Evolutionary conservation across 192 early-diverging fungal genomes (phyloP), one percentile per base, ranked within the genome.

Genomic region (Spinellus fusiger): DNA sequence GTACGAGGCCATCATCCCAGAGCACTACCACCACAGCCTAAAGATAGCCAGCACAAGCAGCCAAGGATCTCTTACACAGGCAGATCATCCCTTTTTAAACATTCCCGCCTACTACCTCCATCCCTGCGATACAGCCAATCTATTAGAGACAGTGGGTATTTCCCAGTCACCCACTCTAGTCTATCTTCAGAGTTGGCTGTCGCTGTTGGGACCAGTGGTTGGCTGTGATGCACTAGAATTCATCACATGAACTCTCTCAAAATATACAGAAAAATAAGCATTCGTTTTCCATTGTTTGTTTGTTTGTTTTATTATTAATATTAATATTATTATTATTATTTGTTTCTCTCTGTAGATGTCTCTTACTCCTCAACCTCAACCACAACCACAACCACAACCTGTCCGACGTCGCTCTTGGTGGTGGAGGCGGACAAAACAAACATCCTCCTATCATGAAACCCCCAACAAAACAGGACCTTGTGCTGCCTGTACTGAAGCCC

Each of bases 91-190:
- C 1, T 35, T 77, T 10, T 50, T 84, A 0, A 67, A 68, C 9
- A 44, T 72, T 0, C 85, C 85, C 0, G 84, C 76, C 50, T 85
- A 69, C 59, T 83, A 74, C 57, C 62, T 87, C 50, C 85, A 87
- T 62, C 85, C 85, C 10, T 87, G 85, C 60, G 74, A 84, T 25
- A 87, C 85, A 16, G 60, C 75, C n/a, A 27, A 62, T 3, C 28
- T 86, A 27, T 72, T 86, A 74, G 65, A 59, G 48, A 68, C 61
- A 1, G 58, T 78, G 7, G 61, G 26, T 50, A 35, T 33, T 33
- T 35, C 18, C 27, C 58, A 52, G 29, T 28, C 47, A 15, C n/a
- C 31, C 0, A 54, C 18, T 5, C 8, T 15, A 15, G 29, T 54
- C 20, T 66, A 66, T 48, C 57, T 66, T 22, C 31, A 34, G n/a